Evolutionary conservation across 2,329 filamentous ascomycete species (phyloP).

Genomic region (Penicillium sp.): DNA sequence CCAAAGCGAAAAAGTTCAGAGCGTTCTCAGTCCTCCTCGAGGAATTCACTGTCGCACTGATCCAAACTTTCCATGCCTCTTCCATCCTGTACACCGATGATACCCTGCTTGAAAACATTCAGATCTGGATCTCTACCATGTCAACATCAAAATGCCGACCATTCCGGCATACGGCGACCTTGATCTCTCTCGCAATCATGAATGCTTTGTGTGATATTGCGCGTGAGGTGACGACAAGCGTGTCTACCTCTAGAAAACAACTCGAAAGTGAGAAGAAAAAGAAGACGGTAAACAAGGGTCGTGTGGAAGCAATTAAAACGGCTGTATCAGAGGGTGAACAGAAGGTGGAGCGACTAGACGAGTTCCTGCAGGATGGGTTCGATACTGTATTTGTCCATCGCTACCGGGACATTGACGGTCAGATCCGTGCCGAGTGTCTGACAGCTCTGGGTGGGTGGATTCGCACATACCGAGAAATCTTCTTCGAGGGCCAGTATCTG

Average conservation of each 20-base stretch:
- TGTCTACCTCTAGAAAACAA: constrained; percentile 75
- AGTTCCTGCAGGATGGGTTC: constrained; percentile 79
- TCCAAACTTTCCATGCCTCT: constrained; percentile 77
- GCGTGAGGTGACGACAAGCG: constrained; percentile 66
- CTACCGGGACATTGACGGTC: constrained; percentile 89
- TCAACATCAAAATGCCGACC: constrained; percentile 83
- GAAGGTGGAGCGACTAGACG: constrained; percentile 68
- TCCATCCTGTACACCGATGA: constrained; percentile 74
- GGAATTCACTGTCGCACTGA: constrained; percentile 74
- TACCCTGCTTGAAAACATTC: constrained; percentile 81
- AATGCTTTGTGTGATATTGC: constrained; percentile 74
- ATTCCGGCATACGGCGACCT: constrained; percentile 90
- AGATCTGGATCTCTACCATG: constrained; percentile 87
- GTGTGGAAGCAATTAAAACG: constrained; percentile 70
- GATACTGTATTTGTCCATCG: constrained; percentile 92
- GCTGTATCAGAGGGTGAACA: constrained; percentile 69
- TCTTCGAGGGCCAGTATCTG: constrained; percentile 86
- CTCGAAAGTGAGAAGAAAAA: constrained; percentile 74
- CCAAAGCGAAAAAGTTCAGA: constrained; percentile 71
- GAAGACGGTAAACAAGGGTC: constrained; percentile 71
- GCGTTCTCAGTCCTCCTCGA: constrained; percentile 76
- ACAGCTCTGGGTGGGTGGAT: constrained; percentile 89
- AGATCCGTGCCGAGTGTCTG: constrained; percentile 84
- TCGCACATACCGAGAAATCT: constrained; percentile 75
- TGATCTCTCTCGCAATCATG: constrained; percentile 76